Evolutionary conservation across 140 eudicot genomes (phyloP), one percentile per base, ranked within the genome.

Genomic region (Anethum foeniculum): DNA sequence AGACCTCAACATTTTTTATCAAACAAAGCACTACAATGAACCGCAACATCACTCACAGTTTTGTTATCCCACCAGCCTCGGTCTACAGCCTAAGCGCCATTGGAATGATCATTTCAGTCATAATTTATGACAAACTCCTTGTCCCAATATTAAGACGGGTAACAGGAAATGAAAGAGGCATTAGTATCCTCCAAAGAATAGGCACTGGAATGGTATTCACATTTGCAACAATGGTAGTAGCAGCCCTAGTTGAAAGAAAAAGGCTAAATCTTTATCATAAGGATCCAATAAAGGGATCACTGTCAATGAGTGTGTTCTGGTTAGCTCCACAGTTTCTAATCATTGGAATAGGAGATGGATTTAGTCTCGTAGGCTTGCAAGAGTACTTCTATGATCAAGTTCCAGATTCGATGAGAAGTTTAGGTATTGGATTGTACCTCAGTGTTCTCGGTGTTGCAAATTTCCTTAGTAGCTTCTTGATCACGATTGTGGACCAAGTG

Each of bases 341-440:
- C 11, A 7, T 85, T 39, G 95, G 91, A 3, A 56, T 87, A 2
- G 93, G 85, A 65, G 96, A 92, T 43, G 86, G 81, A 46, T 90
- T 92, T 76, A 65, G 90, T 2, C 86, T 88, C 2, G 93, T 92
- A 46, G 97, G 97, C 2, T 83, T 88, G 85, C 96, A 92, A 62
- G 97, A 92, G 81, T 88, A 79, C 68, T 90, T 90, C 76, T 92
- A 90, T 28, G 93, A 87, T 21, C 93, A 92, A 84, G 92, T 89
- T 6, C 97, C 93, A 0, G 93, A 92, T 28, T 83, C 91, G 5
- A 88, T 90, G 95, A 88, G 95, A 76, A 92, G 97, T 82, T 76
- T 90, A n/a, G 95, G 97, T 16, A 84, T 89, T 16, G 92, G 89
- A 3, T 82, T 90, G n/a, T 88, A 85, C 75, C 79, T 89, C 1